Evolutionary conservation across 1,284 basidiomycete species (phyloP).

Genomic region (Malassezia dermatis): DNA sequence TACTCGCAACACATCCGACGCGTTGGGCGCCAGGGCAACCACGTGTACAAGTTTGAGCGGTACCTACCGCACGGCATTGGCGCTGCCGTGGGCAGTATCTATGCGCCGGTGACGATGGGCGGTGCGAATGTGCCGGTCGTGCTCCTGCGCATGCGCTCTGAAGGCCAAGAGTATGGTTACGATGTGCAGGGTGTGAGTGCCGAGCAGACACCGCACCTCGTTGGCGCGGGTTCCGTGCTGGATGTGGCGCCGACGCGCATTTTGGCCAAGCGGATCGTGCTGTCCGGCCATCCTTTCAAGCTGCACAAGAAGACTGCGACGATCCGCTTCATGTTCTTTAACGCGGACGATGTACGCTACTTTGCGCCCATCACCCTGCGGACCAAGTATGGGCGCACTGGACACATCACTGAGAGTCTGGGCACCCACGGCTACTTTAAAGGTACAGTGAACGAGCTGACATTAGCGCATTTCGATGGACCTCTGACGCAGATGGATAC

Average conservation of each 20-base stretch:
- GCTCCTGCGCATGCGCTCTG: constrained; percentile 25
- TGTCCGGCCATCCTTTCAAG: constrained; percentile 93
- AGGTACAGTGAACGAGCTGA: constrained; percentile 4
- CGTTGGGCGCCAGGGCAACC: constrained; percentile 80
- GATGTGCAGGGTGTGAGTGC: constrained; percentile 38
- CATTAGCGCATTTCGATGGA: constrained; percentile 74
- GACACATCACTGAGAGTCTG: constrained; percentile 79
- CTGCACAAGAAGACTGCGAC: constrained; percentile 96
- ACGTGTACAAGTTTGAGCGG: constrained; percentile 94
- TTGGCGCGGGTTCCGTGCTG: constrained; percentile 79
- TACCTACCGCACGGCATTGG: constrained; percentile 66
- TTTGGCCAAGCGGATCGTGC: constrained; percentile 79
- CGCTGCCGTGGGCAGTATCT: constrained; percentile 61
- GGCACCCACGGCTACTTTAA: constrained; percentile 98
- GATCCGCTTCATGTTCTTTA: constrained; percentile 98
- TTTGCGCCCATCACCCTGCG: constrained; percentile 85
- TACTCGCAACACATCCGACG: constrained; percentile 73
- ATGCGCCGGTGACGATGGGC: constrained; percentile 81
- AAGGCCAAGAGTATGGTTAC: constrained; percentile 34
- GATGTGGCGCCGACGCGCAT: constrained; percentile 73
- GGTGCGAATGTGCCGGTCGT: constrained; percentile 48
- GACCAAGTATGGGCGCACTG: constrained; percentile 83
- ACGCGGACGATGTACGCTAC: constrained; percentile 82
- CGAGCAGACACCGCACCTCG: constrained; percentile 55
- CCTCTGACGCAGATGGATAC: constrained; percentile 76